Evolutionary conservation across 768 basidiomycete genomes (phyloP).

Genomic region (Pleurotus djamor): DNA sequence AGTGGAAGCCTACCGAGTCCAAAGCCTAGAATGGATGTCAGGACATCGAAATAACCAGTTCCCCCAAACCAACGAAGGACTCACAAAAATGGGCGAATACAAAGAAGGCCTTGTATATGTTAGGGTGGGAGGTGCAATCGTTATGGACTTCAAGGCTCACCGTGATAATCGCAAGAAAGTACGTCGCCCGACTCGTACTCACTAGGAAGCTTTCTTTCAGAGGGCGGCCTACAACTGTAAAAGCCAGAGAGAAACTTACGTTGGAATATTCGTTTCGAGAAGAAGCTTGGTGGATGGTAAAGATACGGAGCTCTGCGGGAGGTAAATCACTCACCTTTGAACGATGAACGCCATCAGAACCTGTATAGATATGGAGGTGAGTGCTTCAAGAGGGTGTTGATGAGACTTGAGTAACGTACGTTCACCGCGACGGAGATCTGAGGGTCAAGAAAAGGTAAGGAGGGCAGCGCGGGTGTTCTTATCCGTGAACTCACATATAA

Average conservation of each 20-base stretch:
- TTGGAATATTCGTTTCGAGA: conserved; percentile 34
- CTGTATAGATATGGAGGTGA: conserved; percentile 15
- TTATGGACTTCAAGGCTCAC: conserved; percentile 15
- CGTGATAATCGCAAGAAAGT: conserved; percentile 34
- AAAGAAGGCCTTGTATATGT: conserved; percentile 18
- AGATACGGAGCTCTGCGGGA: neutral
- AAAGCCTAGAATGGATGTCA: conserved; percentile 23
- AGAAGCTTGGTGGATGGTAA: conserved; percentile 25
- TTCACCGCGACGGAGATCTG: conserved; percentile 36
- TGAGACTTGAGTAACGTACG: conserved; percentile 22
- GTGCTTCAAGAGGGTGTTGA: neutral
- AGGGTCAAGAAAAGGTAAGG: neutral
- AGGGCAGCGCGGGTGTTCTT: neutral
- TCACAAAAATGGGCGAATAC: conserved; percentile 40
- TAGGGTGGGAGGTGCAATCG: neutral
- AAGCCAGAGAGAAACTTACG: conserved; percentile 21
- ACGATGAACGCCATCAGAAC: conserved; percentile 38
- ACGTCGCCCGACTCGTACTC: conserved; percentile 25
- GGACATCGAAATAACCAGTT: neutral
- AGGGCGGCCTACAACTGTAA: neutral
- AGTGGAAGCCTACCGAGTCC: conserved; percentile 30
- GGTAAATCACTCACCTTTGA: conserved; percentile 29
- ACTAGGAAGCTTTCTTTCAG: conserved; percentile 21
- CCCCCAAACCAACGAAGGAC: conserved; percentile 9
- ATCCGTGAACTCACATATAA: conserved; percentile 26